Conservation (phyloP, 345 rosid genomes). For the Hibiscus syriacus region DNA sequence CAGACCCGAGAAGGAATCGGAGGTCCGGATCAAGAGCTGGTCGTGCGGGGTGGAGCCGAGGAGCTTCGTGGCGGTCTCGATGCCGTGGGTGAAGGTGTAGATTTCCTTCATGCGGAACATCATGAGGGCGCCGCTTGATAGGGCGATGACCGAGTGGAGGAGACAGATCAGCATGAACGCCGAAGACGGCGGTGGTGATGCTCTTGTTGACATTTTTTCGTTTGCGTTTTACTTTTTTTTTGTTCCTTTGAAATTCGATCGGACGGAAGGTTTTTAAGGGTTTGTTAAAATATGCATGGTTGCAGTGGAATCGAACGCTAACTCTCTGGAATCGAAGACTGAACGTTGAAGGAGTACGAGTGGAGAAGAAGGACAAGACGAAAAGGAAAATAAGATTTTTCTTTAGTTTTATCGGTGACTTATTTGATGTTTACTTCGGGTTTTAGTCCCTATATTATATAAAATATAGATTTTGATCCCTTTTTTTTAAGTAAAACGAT, state of each 20-base stretch:
- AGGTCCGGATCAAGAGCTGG: slow-evolving; percentile 58
- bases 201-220: slow-evolving; percentile 28
- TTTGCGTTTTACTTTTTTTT: background rate
- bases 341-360: background rate
- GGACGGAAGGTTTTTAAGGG: background rate
- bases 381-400: background rate
- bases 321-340: background rate
- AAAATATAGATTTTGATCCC: background rate
- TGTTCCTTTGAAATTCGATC: background rate
- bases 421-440: background rate
- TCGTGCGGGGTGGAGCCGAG: slow-evolving; percentile 60
- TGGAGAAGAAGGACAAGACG: background rate
- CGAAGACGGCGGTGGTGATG: slow-evolving; percentile 25
- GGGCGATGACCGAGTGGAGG: slow-evolving; percentile 58
- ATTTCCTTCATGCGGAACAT: slow-evolving; percentile 52
- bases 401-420: background rate
- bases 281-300: slow-evolving; percentile 3
- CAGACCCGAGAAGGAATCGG: slow-evolving; percentile 69
- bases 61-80: slow-evolving; percentile 41
- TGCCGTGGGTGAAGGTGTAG: slow-evolving; percentile 57
- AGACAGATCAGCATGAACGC: slow-evolving; percentile 50
- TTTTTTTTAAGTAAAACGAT: too few species aligned
- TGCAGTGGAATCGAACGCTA: background rate
- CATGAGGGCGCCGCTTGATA: slow-evolving; percentile 54
- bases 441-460: background rate